These are phyloP conservation scores for Gossypium sturtianum DNA, from an alignment of 345 rosid genomes.

Conservation along the genomic window DNA sequence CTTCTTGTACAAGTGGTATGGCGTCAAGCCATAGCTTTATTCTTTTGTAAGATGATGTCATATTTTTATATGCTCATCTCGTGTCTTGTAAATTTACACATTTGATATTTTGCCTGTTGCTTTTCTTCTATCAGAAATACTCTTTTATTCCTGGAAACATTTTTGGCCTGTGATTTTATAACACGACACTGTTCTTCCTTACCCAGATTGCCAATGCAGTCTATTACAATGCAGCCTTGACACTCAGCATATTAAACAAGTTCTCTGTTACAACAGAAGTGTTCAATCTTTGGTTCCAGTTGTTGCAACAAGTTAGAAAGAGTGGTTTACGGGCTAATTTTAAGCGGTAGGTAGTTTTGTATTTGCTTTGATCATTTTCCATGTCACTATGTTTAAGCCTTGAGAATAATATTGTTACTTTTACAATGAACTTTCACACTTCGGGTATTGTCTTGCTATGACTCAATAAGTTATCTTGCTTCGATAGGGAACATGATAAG, in stretches of 20 bases:
- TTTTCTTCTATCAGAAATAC: neutral
- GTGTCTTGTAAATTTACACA: neutral
- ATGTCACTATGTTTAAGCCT: neutral
- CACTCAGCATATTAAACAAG: conserved; percentile 71
- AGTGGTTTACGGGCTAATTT: conserved; percentile 75
- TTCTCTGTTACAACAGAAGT: conserved; percentile 71
- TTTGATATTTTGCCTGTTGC: neutral
- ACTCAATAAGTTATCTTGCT: conserved; percentile 17
- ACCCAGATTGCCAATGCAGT: conserved; percentile 89
- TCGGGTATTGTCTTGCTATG: neutral
- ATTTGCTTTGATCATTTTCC: neutral
- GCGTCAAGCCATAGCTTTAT: conserved; percentile 5
- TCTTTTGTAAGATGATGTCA: neutral
- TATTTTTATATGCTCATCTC: neutral
- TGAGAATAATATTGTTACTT: neutral
- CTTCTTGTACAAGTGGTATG: conserved; percentile 98
- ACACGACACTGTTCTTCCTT: neutral
- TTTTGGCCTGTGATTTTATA: neutral
- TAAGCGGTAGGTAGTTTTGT: conserved; percentile 46
- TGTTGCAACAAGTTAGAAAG: conserved; percentile 86
- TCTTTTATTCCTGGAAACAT: neutral
- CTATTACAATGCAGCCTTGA: conserved; percentile 79
- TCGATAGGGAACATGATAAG: conserved; percentile 83
- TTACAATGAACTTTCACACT: neutral
- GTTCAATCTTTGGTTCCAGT: conserved; percentile 89